Conservation (phyloP, 306 rosid genomes). For the Trichosanthes cucumerina region DNA sequence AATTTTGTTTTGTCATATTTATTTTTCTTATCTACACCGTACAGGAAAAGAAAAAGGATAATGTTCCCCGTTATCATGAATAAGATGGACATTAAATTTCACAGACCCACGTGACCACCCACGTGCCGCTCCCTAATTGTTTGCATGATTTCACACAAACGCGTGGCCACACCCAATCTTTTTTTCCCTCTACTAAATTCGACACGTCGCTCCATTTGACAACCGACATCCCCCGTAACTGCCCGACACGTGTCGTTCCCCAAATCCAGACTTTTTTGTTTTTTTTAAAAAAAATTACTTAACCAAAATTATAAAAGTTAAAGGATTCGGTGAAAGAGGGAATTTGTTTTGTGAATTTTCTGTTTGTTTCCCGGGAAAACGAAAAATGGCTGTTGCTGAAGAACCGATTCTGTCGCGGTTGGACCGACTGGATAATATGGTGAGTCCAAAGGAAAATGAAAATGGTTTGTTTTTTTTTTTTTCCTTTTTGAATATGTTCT, state of each 20-base stretch:
- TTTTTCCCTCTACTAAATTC: neutral
- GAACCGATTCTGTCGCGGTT: constrained; percentile 61
- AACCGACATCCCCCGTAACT: neutral
- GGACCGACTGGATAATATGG: constrained; percentile 65
- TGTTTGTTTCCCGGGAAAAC: constrained; percentile 31
- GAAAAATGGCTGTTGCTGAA: constrained; percentile 19
- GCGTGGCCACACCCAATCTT: constrained; percentile 8
- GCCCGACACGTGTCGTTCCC: neutral
- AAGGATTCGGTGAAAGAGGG: neutral
- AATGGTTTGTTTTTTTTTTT: neutral
- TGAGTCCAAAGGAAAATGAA: constrained; percentile 6
- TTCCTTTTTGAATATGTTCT: neutral
- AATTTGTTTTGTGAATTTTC: neutral
- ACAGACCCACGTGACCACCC: neutral
- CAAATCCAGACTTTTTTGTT: neutral
- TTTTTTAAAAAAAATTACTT: neutral
- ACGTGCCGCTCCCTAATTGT: constrained; percentile 12
- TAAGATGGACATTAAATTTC: neutral
- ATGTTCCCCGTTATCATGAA: neutral
- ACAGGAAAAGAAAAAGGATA: neutral
- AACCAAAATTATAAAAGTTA: neutral
- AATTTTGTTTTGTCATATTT: neutral
- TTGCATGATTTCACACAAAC: constrained; percentile 6
- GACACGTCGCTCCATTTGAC: neutral
- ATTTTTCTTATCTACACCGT: neutral